Evolutionary conservation across 208 protist genomes (phyloP), one percentile per base, ranked within the genome.

Genomic region (Trypanosomatidae sp.): DNA sequence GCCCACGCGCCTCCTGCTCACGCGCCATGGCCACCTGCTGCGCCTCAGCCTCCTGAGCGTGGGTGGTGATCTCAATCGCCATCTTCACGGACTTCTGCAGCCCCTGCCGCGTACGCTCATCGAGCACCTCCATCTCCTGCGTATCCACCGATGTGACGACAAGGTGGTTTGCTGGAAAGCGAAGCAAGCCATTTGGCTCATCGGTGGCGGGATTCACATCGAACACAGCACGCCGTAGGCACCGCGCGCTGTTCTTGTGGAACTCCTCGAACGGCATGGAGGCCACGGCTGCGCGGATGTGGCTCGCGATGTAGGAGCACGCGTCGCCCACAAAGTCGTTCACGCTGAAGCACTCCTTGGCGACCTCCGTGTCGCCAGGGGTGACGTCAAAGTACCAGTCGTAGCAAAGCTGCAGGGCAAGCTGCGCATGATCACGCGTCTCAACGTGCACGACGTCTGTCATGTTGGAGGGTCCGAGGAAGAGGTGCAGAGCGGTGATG

Each of bases 61-160:
- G 95, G 17, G 97, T 98, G 19, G 97, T 96, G 66, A 99, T 98
- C 78, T 99, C 95, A 76, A 99, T 99, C 28, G 97, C 98, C 62
- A 98, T 93, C 84, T 99, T 97, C 36, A 99, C 98, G 4, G 96
- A 98, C 85, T 99, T 97, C 66, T 98, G 94, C 15, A 99, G 81
- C 12, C 95, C 92, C 68, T 98, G 91, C 49, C 95, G 91, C 43
- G 97, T 99, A 55, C 96, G 86, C 65, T 94, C 90, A 85, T 99
- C 97, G 15, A 98, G 88, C 77, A 98, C 94, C 81, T 98, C 92
- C 72, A 98, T 95, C 64, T 88, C 87, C 87, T 98, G 97, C 68
- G 96, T 98, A 79, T 99, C 98, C 25, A 99, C 94, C 60, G 91
- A 97, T 30, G 95, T 98, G 75, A 99, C 91, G 66, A 98, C 91